Percentiles rank a stretch among this genome's conserved stretches.
Evolutionary conservation across 495 filamentous ascomycete genomes (phyloP).

Genomic region (Annulohypoxylon stygium): DNA sequence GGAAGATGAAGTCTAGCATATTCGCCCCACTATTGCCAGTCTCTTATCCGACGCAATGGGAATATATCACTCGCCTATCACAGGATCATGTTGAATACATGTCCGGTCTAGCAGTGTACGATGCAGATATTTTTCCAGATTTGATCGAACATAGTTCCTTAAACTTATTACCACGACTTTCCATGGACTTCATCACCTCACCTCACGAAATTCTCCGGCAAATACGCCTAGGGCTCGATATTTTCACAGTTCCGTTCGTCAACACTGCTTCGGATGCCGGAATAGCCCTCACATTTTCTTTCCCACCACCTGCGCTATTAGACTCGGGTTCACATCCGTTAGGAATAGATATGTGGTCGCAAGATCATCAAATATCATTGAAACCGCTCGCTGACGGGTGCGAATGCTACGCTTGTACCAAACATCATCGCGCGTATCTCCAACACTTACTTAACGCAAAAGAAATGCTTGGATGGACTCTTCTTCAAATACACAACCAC

Average conservation of each 20-base stretch:
- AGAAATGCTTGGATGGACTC: constrained; percentile 96
- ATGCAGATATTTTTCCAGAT: constrained; percentile 74
- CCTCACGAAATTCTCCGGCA: constrained; percentile 83
- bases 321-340: constrained; percentile 60
- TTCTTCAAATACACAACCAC: constrained; percentile 92
- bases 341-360: constrained; percentile 80
- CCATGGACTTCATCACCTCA: constrained; percentile 72
- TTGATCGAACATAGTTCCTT: constrained; percentile 68
- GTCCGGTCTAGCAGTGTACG: constrained; percentile 87
- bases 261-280: constrained; percentile 82
- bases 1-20: constrained; percentile 58
- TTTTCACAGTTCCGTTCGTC: constrained; percentile 82
- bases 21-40: constrained; percentile 89
- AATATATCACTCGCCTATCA: constrained; percentile 78
- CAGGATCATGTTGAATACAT: constrained; percentile 64
- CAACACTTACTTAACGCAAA: constrained; percentile 88
- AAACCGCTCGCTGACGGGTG: constrained; percentile 72
- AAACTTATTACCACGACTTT: constrained; percentile 75
- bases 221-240: constrained; percentile 79
- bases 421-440: constrained; percentile 87
- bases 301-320: constrained; percentile 62
- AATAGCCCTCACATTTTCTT: constrained; percentile 84
- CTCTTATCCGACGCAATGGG: constrained; percentile 75
- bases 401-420: constrained; percentile 84
- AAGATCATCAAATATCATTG: constrained; percentile 67